Base-by-base conservation (phyloP, 176 grass and related monocot genomes). In the Elaeis guineensis region DNA sequence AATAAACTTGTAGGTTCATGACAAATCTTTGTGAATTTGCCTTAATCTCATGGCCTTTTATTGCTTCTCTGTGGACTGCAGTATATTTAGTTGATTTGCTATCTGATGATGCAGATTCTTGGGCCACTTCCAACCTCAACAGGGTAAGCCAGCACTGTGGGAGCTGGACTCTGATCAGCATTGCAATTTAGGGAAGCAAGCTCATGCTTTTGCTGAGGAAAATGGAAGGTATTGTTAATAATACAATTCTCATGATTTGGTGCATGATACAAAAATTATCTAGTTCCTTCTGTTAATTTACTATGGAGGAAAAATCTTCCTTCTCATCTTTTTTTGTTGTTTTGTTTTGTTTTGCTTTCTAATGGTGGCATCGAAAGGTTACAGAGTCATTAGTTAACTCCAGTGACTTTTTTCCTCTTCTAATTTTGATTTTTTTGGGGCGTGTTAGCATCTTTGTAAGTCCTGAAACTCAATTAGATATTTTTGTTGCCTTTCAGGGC, bases 1-100 rank as follows among this genome's bases (percentile, higher is more conserved):
- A 51, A 96, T 96, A 87, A 96, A 96, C 69, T 80, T 96, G 91
- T 96, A 90, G 16, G 83, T 82, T 72, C 28, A 77, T 28, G 48
- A 35, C 2, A 69, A 6, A 49, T 23, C 54, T 58, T 14, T 62
- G 25, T 59, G 19, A 58, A 28, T 62, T 65, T 48, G 9, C 24
- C 19, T 55, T 9, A 50, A 15, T 18, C 7, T 62, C 53, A 64
- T 57, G 35, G 2, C 11, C 9, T 82, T 50, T 61, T 35, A 44
- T 30, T 32, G 35, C 9, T 44, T 44, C 9, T 44, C 35, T 14
- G 35, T 44, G 9, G 35, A 44, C 35, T 44, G 35, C 35, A 44
- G 35, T 14, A 14, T 70, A 58, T 25, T 19, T 77, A 61, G 69
- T 35, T 56, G 2, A 52, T 53, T 25, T 65, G 18, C 61, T 65